Base-by-base conservation (phyloP, 2,329 filamentous ascomycete species). In the Stemphylium beticola region DNA sequence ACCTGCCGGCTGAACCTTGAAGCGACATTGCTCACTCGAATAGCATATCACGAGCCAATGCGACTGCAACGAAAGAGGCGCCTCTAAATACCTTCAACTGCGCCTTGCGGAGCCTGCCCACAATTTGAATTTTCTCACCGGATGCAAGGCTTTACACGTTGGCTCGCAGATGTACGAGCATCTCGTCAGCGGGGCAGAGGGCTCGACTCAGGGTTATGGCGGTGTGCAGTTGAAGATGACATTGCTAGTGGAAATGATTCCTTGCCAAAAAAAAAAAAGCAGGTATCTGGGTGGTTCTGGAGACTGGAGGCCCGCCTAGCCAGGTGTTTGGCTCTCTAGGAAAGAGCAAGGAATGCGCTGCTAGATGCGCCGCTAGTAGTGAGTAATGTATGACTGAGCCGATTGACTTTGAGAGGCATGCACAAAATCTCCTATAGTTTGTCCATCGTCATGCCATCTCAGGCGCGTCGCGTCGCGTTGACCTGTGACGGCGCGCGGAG, bases 381-480 rank as follows among this genome's bases (percentile, higher is more conserved):
- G 4, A 26, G 36, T 15, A 22, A 31, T 14, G 4, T 18, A 33
- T 22, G 17, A 4, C 14, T 39, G 18, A 11, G 24, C 2, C 22
- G 4, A n/a, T 33, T n/a, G 20, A 10, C 38, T 8, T 32, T n/a
- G 11, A 3, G 18, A n/a, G 12, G 8, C n/a, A 11, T 15, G n/a
- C 14, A 17, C 46, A 36, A 15, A 32, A 14, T 34, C 12, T 17
- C 17, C 32, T 24, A 4, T 43, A 20, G 9, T 20, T 29, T 32
- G 26, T 17, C 15, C 29, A 14, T 43, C 26, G 20, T 33, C 15
- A 46, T 29, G 15, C 37, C 17, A 17, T 22, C 18, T 18, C 43
- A 29, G 22, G 49, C 52, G 42, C 54, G 57, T 65, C 52, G 42
- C 54, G 57, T 65, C 55, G 61, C 58, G 60, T 58, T 57, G 58